Evolutionary conservation across 495 filamentous ascomycete species (phyloP), one percentile per base, ranked within the genome.

Genomic region (Daldinia childiae): DNA sequence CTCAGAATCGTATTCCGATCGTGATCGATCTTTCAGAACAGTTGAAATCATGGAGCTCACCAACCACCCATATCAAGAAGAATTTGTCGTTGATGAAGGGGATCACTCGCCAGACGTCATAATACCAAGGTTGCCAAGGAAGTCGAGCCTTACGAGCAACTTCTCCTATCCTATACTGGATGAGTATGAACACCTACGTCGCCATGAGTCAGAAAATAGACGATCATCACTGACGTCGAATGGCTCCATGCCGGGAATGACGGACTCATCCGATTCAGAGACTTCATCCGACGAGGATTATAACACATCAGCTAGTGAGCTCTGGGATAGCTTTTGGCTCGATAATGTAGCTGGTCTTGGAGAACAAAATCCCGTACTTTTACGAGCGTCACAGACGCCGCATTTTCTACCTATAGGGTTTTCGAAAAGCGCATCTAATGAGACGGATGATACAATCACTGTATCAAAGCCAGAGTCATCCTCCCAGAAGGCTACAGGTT

Each of bases 241-340:
- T 51, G 71, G 62, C 51, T 78, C 76, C 21, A 30, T 74, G 38
- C 76, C 74, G 24, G 71, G 71, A 41, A 76, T 78, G 76, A 78
- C 76, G 41, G 76, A 78, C 48, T 63, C 76, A 6, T 78, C 76
- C 5, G 76, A 78, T 36, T 78, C 76, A 9, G 76, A 78, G 12
- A 60, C 67, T 38, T 77, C 76, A 30, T 72, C 71, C 26, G 76
- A 77, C 0, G 76, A 76, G 15, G 73, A 76, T 27, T 76, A 76
- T 54, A 77, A 74, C 17, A 71, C 73, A 54, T 68, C 76, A 29
- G 74, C 73, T 29, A 66, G 68, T 29, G 76, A 76, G 27, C 52
- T 76, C 17, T 76, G 76, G 73, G 74, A 78, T 64, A 78, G 60
- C 27, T 78, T 78, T 45, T 78, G 76, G 76, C 76, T 45, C 3